Conservation (phyloP, 106 monocot species). For the Acorus calamus region DNA sequence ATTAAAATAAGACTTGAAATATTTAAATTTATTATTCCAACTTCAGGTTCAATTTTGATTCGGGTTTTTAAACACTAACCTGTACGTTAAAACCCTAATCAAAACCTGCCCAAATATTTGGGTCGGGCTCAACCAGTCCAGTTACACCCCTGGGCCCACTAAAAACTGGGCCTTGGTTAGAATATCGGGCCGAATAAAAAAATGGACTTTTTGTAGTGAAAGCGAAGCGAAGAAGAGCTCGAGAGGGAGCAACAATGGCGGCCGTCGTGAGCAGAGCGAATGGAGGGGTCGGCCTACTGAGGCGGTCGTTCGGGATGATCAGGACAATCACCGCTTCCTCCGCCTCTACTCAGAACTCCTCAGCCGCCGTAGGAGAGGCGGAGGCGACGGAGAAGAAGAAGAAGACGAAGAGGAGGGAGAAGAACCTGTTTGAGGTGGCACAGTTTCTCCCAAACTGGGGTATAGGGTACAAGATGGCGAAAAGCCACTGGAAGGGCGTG, state of each 20-base stretch:
- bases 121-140: no score
- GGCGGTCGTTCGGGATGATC: constrained; percentile 10
- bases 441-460: constrained; percentile 93
- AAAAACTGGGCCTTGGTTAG: no score
- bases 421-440: constrained; percentile 90
- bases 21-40: no score
- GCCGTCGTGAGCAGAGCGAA: constrained; percentile 6
- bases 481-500: constrained; percentile 77
- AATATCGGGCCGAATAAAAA: no score
- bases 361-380: background rate
- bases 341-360: constrained; percentile 6
- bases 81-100: no score
- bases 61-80: no score
- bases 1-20: no score
- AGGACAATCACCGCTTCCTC: constrained; percentile 17
- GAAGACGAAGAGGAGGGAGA: constrained; percentile 76
- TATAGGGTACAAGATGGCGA: constrained; percentile 79
- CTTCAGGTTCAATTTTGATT: no score
- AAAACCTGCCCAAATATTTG: no score
- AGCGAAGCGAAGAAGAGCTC: no score
- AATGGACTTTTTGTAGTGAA: no score
- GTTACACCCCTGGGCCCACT: no score
- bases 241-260: background rate
- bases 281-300: constrained; percentile 26
- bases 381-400: constrained; percentile 10